Base-by-base conservation (phyloP, 805 yeast species). In the Candida khao-thaluensis region DNA sequence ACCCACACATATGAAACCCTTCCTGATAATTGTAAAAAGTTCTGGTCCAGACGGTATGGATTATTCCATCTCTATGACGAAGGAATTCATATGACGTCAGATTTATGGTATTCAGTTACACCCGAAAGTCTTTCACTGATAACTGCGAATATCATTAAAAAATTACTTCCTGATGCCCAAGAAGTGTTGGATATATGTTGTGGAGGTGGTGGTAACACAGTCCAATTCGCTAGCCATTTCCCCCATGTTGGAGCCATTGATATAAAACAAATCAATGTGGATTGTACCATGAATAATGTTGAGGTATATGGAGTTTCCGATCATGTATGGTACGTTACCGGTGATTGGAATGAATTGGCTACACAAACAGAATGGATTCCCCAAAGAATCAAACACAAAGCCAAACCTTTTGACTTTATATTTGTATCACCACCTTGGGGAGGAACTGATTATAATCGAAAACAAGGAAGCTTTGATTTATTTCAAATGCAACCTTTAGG, bases 351-450 rank as follows among this genome's bases (percentile, higher is more conserved):
- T 20, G 53, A 62, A 17, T 41, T 70, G 35, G 27, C 40, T 10
- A 22, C 37, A 28, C 38, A 43, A 9, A 35, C 41, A 17, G 53
- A 51, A 18, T 68, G 73, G 73, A 52, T 65, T 4, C 72, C 72
- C 0, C 46, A 44, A 12, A 44, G 48, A 2, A 29, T 60, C 3
- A 46, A 42, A 40, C 14, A 33, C 37, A 35, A 54, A n/a, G 8
- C 35, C 0, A 44, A 42, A 17, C 55, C 59, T 9, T 70, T 76
- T 26, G 84, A 78, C 48, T 66, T 81, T 36, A 69, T 78, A 7
- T 85, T 83, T 60, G 72, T 79, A n/a, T 82, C 91, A 1, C 95
- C 95, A 1, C 95, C 95, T 0, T 86, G 95, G 95, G 95, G 93
- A 23, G 95, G 95, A 0, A 84, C 87, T 0, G 54, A 60, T 2